Evolutionary conservation across 1,139 yeast species (phyloP).

Genomic region (Diutina siamensis): DNA sequence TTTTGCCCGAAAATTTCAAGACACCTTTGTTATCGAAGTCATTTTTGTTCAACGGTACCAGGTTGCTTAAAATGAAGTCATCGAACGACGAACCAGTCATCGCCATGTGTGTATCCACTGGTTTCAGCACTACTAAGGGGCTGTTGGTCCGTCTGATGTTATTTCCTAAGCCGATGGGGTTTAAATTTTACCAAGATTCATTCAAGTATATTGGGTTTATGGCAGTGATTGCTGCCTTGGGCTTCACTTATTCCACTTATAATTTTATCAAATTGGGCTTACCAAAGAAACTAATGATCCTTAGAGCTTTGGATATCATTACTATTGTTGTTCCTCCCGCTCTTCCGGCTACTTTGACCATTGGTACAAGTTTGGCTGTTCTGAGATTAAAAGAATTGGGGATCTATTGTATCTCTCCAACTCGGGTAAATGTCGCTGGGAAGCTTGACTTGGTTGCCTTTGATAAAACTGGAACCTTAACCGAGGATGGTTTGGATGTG

Average conservation of each 20-base stretch:
- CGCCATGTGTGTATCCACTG: constrained; percentile 82
- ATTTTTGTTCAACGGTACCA: constrained; percentile 79
- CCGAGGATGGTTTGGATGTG: constrained; percentile 93
- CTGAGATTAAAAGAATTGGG: constrained; percentile 50
- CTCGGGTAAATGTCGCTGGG: constrained; percentile 89
- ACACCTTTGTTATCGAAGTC: constrained; percentile 61
- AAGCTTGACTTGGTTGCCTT: constrained; percentile 83
- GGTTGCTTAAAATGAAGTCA: constrained; percentile 68
- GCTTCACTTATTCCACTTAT: constrained; percentile 73
- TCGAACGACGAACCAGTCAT: constrained; percentile 60
- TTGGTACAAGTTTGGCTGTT: constrained; percentile 90
- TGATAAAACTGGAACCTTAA: constrained; percentile 94
- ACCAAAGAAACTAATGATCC: constrained; percentile 54
- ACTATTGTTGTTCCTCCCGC: constrained; percentile 99
- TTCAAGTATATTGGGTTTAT: constrained; percentile 92
- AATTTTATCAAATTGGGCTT: constrained; percentile 73
- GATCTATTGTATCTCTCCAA: constrained; percentile 87
- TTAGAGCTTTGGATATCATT: constrained; percentile 85
- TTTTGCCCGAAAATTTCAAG: constrained; percentile 47
- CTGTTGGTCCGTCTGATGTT: constrained; percentile 88
- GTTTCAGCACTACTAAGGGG: constrained; percentile 95
- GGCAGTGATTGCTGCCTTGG: constrained; percentile 75
- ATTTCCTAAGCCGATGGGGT: constrained; percentile 89
- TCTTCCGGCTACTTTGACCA: constrained; percentile 90
- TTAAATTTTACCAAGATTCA: constrained; percentile 87